Evolutionary conservation across 1,284 basidiomycete species (phyloP).

Genomic region (Farysia itapuensis): DNA sequence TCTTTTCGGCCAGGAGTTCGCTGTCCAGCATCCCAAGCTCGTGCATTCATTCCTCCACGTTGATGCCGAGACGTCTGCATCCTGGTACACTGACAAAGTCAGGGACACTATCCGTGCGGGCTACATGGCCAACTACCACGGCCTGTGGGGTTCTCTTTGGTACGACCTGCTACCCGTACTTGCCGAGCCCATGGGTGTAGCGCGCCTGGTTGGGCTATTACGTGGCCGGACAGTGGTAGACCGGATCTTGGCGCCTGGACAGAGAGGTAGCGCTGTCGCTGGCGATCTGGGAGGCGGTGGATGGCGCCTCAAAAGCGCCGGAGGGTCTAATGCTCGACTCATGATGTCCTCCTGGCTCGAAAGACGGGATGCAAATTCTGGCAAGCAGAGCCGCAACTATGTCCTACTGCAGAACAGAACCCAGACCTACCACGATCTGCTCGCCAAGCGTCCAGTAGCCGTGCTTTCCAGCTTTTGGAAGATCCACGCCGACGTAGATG

Average conservation of each 20-base stretch:
- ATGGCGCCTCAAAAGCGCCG: slow-evolving; percentile 28
- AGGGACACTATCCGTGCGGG: slow-evolving; percentile 25
- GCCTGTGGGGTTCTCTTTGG: slow-evolving; percentile 19
- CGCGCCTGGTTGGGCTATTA: slow-evolving; percentile 32
- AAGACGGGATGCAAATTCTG: slow-evolving; percentile 39
- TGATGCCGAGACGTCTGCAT: slow-evolving; percentile 38
- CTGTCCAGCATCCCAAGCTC: slow-evolving; percentile 34
- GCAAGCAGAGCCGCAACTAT: slow-evolving; percentile 26
- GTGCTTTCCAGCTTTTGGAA: slow-evolving; percentile 47
- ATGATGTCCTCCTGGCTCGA: slow-evolving; percentile 37
- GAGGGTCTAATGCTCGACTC: slow-evolving; percentile 23
- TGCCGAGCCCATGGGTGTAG: slow-evolving; percentile 26
- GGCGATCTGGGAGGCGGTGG: slow-evolving; percentile 35
- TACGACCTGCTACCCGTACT: slow-evolving; percentile 40
- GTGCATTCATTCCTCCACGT: slow-evolving; percentile 45
- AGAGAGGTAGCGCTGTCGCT: slow-evolving; percentile 16
- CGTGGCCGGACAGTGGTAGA: slow-evolving; percentile 28
- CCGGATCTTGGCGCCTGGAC: slow-evolving; percentile 38
- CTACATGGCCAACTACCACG: slow-evolving; percentile 23
- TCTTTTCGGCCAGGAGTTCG: slow-evolving; percentile 42
- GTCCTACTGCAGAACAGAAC: slow-evolving; percentile 4
- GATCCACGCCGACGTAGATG: slow-evolving; percentile 34
- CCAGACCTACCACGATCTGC: slow-evolving; percentile 7
- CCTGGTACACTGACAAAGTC: slow-evolving; percentile 39
- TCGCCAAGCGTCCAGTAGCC: slow-evolving; percentile 29